Base-by-base conservation (phyloP, 1,284 basidiomycete species). In the Moesziomyces antarcticus region DNA sequence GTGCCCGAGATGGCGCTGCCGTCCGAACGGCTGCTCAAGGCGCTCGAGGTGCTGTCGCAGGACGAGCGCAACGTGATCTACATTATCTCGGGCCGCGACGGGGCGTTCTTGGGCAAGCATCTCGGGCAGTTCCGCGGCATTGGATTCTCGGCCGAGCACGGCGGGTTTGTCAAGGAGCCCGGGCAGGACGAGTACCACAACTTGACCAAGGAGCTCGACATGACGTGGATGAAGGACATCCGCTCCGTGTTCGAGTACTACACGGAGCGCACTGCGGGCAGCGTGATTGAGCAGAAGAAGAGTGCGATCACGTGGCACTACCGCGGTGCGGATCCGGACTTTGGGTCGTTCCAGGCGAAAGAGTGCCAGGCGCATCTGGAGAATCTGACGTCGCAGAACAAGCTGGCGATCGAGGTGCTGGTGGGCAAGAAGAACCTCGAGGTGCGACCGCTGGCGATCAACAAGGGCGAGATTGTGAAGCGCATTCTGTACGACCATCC, bases 391-490 rank as follows among this genome's bases (percentile, higher is more conserved):
- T 62, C 85, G 49, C 72, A 75, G 42, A 76, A 79, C 59, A 77
- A 78, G n/a, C 52, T 83, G 33, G 73, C 84, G 10, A 82, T 85
- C 57, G 83, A 85, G 62, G 84, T 80, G 44, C 72, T 86, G 24
- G 85, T 86, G 21, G 96, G 96, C 37, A 98, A 98, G 88, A 98
- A 97, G 90, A 98, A 97, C 85, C 88, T 99, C 54, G 96, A 99
- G 86, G 95, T 97, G 24, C 90, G 96, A 61, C 96, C 95, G 40
- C 88, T 92, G 57, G 94, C 94, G 0, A 90, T 97, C 78, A 98
- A 97, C 88, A 97, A 99, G 89, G 96, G 96, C 61, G 96, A 98
- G 87, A 98, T 98, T 80, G 94, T 97, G 77, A 94, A 94, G 87
- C 88, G 94, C 48, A 90, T 98, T 60, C 84, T 97, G 64, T 97